phyloP scores from a whole-genome alignment of 139 green algal genomes.

The Microglena sp. region DNA sequence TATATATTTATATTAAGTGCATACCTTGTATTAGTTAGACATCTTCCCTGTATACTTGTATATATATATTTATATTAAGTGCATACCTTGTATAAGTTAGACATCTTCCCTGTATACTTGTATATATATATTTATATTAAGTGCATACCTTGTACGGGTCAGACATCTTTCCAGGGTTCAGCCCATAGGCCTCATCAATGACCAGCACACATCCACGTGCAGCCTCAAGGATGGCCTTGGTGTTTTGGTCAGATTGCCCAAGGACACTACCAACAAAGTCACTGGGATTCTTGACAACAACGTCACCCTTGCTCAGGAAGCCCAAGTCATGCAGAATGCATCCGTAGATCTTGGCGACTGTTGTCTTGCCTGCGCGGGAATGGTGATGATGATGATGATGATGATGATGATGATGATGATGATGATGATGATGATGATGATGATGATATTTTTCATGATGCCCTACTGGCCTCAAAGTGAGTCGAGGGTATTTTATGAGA shows the following conservation, averaged over 20 bases:
- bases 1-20: too few species aligned
- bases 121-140: too few species aligned
- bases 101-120: too few species aligned
- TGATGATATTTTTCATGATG: too few species aligned
- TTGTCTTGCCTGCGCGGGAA: constrained; percentile 40
- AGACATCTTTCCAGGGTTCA: constrained; percentile 7
- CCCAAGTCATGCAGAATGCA: constrained; percentile 33
- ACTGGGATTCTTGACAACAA: constrained; percentile 30
- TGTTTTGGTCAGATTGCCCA: constrained; percentile 34
- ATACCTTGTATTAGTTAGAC: too few species aligned
- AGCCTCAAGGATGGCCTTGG: constrained; percentile 31
- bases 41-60: too few species aligned
- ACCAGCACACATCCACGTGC: constrained; percentile 36
- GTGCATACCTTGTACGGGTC: constrained; percentile 40
- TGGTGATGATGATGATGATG: background rate
- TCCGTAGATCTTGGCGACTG: constrained; percentile 35
- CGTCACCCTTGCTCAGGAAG: constrained; percentile 43
- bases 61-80: too few species aligned
- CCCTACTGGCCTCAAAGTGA: too few species aligned
- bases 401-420: too few species aligned
- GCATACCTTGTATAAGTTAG: too few species aligned
- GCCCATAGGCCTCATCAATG: constrained; percentile 42
- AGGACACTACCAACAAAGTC: constrained; percentile 33
- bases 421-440: too few species aligned
- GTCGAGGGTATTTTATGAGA: too few species aligned